These are phyloP conservation scores for Casuarina cunninghamiana DNA, from an alignment of 306 rosid genomes.

Conservation along the genomic window DNA sequence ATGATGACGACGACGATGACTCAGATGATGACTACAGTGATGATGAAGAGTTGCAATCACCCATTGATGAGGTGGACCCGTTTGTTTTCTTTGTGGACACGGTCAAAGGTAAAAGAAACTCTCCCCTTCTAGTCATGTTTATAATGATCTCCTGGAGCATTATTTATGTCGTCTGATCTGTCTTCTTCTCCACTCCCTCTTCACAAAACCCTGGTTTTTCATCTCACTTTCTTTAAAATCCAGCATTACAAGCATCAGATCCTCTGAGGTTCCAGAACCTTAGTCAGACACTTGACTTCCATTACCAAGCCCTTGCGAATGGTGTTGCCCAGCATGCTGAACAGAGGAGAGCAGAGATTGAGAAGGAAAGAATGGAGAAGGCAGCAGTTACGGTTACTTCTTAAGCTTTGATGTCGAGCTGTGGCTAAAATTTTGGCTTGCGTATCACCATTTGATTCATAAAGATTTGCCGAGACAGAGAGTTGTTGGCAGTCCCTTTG, in stretches of 20 bases:
- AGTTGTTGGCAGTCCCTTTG: conserved; percentile 39
- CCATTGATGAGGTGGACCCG: conserved; percentile 97
- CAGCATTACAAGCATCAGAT: conserved; percentile 72
- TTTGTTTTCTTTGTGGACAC: conserved; percentile 86
- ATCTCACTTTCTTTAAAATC: conserved; percentile 4
- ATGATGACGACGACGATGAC: conserved; percentile 64
- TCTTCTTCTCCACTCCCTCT: neutral
- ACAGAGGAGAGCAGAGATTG: conserved; percentile 80
- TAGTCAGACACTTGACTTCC: conserved; percentile 77
- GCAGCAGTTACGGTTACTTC: conserved; percentile 58
- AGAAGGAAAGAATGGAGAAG: conserved; percentile 83
- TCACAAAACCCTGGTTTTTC: neutral
- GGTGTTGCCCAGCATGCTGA: conserved; percentile 94
- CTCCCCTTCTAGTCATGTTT: neutral
- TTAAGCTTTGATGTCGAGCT: conserved; percentile 22
- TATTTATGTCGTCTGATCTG: conserved; percentile 7
- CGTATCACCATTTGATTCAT: conserved; percentile 41
- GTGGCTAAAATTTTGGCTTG: conserved; percentile 43
- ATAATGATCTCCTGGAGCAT: neutral
- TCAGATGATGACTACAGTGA: conserved; percentile 90
- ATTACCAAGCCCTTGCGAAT: conserved; percentile 85
- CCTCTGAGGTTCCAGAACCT: conserved; percentile 81
- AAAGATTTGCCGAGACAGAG: conserved; percentile 41
- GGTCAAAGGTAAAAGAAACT: conserved; percentile 58
- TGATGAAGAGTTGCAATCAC: conserved; percentile 97